These are phyloP conservation scores for Alternaria incomplexa DNA, from an alignment of 2,329 filamentous ascomycete genomes.

Conservation along the genomic window DNA sequence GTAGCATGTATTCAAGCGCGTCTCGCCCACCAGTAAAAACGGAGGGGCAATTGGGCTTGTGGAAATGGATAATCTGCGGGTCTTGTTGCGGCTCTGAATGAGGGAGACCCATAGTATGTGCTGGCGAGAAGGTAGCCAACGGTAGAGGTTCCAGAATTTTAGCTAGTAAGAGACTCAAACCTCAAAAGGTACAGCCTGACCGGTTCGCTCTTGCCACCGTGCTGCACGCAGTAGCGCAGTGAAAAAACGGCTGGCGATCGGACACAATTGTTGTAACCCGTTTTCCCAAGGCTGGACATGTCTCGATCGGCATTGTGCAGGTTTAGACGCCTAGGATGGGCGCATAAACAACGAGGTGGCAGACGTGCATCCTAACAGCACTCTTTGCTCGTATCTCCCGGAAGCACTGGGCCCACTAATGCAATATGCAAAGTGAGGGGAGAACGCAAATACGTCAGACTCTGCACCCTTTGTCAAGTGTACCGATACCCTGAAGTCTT, in stretches of 20 bases:
- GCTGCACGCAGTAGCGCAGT: constrained; percentile 45
- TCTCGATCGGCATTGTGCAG: constrained; percentile 42
- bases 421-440: constrained; percentile 40
- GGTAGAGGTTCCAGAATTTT: constrained; percentile 48
- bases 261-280: constrained; percentile 37
- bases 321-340: constrained; percentile 37
- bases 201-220: constrained; percentile 47
- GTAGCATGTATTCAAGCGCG: constrained; percentile 49
- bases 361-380: constrained; percentile 27
- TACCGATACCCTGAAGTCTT: constrained; percentile 37
- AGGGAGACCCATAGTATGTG: constrained; percentile 71
- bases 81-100: constrained; percentile 52
- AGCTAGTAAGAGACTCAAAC: constrained; percentile 44
- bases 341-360: constrained; percentile 44
- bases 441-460: constrained; percentile 40
- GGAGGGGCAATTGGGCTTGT: constrained; percentile 47
- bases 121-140: constrained; percentile 69
- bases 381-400: constrained; percentile 32
- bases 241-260: constrained; percentile 43
- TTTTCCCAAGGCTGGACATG: constrained; percentile 42
- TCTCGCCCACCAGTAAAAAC: constrained; percentile 63
- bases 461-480: constrained; percentile 38
- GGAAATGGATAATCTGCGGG: constrained; percentile 49
- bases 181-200: constrained; percentile 48
- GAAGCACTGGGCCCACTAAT: constrained; percentile 38